These are phyloP conservation scores for Fusarium lateritium DNA, from an alignment of 2,329 filamentous ascomycete species.

Conservation along the genomic window DNA sequence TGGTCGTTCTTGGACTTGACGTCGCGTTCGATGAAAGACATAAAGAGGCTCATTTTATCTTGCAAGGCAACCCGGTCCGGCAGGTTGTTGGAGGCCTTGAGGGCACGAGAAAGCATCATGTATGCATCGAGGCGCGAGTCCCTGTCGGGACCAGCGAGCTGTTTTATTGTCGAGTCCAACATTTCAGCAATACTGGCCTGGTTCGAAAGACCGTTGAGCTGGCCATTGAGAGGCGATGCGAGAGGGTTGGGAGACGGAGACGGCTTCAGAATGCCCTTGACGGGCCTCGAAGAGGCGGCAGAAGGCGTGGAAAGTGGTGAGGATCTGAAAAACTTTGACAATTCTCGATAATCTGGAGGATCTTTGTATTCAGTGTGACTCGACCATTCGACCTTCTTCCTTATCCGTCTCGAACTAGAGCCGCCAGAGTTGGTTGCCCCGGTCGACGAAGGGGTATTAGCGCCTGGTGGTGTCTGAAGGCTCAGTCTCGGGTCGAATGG, in stretches of 20 bases:
- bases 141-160: slow-evolving; percentile 81
- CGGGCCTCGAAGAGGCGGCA: slow-evolving; percentile 60
- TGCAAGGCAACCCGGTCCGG: slow-evolving; percentile 81
- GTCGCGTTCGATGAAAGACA: slow-evolving; percentile 88
- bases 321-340: slow-evolving; percentile 55
- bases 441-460: slow-evolving; percentile 61
- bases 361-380: slow-evolving; percentile 70
- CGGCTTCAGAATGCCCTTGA: slow-evolving; percentile 84
- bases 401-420: slow-evolving; percentile 60
- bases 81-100: slow-evolving; percentile 86
- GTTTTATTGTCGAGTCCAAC: slow-evolving; percentile 86
- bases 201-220: slow-evolving; percentile 58
- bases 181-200: slow-evolving; percentile 78
- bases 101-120: slow-evolving; percentile 79
- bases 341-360: slow-evolving; percentile 61
- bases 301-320: slow-evolving; percentile 60
- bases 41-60: slow-evolving; percentile 82
- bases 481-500: slow-evolving; percentile 56
- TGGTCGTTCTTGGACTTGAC: slow-evolving; percentile 73
- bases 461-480: slow-evolving; percentile 67
- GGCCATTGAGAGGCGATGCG: slow-evolving; percentile 57
- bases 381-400: slow-evolving; percentile 72
- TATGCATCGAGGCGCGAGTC: slow-evolving; percentile 88
- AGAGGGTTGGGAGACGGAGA: slow-evolving; percentile 65
- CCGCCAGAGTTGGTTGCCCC: slow-evolving; percentile 59